Evolutionary conservation across 1,284 basidiomycete genomes (phyloP).

Genomic region (Sanghuangporus sanghuang): DNA sequence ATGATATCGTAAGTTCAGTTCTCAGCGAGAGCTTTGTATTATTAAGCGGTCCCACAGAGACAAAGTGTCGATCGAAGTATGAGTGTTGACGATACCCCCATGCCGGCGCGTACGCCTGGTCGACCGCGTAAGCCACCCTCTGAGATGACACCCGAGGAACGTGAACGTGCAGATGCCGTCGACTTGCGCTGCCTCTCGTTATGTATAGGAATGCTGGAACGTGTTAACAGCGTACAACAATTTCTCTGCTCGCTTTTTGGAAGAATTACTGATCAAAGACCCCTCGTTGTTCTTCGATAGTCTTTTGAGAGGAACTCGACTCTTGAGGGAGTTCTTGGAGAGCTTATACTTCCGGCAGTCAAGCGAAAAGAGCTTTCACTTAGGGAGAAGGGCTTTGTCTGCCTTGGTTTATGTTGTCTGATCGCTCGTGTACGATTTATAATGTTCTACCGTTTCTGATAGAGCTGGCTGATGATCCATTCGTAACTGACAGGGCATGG

Average conservation of each 20-base stretch:
- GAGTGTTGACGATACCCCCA: slow-evolving; percentile 31
- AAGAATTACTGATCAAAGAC: slow-evolving; percentile 5
- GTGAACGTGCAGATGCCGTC: slow-evolving; percentile 56
- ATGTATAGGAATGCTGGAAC: slow-evolving; percentile 87
- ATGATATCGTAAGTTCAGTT: slow-evolving; percentile 23
- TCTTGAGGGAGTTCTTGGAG: slow-evolving; percentile 53
- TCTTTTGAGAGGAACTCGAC: slow-evolving; percentile 68
- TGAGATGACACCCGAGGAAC: slow-evolving; percentile 56
- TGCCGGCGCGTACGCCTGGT: slow-evolving; percentile 24
- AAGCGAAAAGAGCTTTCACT: slow-evolving; percentile 49
- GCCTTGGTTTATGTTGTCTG: slow-evolving; percentile 49
- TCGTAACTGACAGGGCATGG: slow-evolving; percentile 62
- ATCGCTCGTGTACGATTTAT: slow-evolving; percentile 42
- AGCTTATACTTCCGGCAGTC: slow-evolving; percentile 56
- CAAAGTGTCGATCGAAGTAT: slow-evolving; percentile 30
- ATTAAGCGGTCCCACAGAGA: not conserved
- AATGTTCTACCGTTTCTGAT: not conserved
- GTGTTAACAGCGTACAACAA: slow-evolving; percentile 75
- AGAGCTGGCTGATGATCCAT: not conserved
- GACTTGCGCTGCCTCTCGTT: slow-evolving; percentile 85
- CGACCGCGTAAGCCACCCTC: slow-evolving; percentile 37
- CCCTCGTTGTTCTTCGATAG: slow-evolving; percentile 31
- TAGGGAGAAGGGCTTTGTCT: slow-evolving; percentile 50
- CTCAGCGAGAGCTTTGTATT: not conserved
- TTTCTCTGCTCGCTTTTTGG: not conserved